Conservation (phyloP, 352 stramenopile genomes). For the Phytophthora brassicae region DNA sequence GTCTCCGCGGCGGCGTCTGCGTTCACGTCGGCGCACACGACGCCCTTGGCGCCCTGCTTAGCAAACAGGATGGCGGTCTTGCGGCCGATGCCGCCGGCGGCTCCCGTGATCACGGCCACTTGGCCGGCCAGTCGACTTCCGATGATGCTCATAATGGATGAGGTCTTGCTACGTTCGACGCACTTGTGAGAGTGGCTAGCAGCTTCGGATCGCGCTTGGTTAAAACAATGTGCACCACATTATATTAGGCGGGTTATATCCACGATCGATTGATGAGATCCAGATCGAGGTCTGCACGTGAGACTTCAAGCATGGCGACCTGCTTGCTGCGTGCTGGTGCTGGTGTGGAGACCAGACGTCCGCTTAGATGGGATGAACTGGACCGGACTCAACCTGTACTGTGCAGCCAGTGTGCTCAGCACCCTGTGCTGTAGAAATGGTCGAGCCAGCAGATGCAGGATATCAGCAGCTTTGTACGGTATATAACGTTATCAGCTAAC, state of each 20-base stretch:
- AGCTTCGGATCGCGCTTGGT: slow-evolving; percentile 4
- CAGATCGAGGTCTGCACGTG: slow-evolving; percentile 7
- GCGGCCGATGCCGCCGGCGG: slow-evolving; percentile 80
- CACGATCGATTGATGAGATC: slow-evolving; percentile 23
- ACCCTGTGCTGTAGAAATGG: no score
- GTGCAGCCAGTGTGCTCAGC: no score
- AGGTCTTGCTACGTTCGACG: slow-evolving; percentile 5
- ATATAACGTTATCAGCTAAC: no score
- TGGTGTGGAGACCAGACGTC: slow-evolving; percentile 12
- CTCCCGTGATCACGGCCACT: slow-evolving; percentile 83
- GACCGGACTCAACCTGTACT: no score
- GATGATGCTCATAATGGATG: slow-evolving; percentile 51
- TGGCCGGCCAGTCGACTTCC: slow-evolving; percentile 64
- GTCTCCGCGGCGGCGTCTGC: slow-evolving; percentile 66
- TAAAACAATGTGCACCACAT: slow-evolving; percentile 3
- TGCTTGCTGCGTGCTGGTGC: slow-evolving; percentile 1
- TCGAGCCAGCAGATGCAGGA: no score
- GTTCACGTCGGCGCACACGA: slow-evolving; percentile 85
- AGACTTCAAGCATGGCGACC: slow-evolving; percentile 10
- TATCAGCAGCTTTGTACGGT: slow-evolving; percentile 2
- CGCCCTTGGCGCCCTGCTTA: slow-evolving; percentile 70
- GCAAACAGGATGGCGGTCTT: slow-evolving; percentile 84
- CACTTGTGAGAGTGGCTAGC: slow-evolving; percentile 27
- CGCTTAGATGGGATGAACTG: slow-evolving; percentile 15
- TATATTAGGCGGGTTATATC: slow-evolving; percentile 8